Percentiles rank a stretch among this genome's conserved stretches.
These are phyloP conservation scores for Schizophyllum amplum DNA, from an alignment of 1,284 basidiomycete species.

Conservation along the genomic window DNA sequence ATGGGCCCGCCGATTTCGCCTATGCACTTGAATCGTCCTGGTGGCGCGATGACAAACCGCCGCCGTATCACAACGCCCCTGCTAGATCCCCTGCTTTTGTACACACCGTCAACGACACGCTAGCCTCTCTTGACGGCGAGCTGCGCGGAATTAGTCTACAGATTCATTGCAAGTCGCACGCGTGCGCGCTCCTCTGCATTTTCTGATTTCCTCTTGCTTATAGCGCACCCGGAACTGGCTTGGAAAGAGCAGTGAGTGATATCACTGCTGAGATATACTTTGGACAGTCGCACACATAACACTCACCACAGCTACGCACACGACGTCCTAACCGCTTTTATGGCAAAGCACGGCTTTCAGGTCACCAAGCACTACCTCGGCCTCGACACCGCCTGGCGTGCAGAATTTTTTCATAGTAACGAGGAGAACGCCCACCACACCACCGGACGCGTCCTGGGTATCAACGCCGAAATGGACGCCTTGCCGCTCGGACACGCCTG, in stretches of 20 bases:
- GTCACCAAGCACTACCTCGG: slow-evolving; percentile 55
- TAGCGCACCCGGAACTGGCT: slow-evolving; percentile 49
- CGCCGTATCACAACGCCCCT: slow-evolving; percentile 29
- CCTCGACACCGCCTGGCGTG: slow-evolving; percentile 73
- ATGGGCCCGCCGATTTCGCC: slow-evolving; percentile 24
- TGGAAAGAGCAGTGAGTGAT: slow-evolving; percentile 48
- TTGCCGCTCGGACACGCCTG: slow-evolving; percentile 58
- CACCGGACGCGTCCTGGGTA: slow-evolving; percentile 56
- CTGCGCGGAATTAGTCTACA: slow-evolving; percentile 47
- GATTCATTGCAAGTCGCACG: slow-evolving; percentile 45
- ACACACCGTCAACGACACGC: slow-evolving; percentile 30
- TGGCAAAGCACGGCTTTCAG: slow-evolving; percentile 51
- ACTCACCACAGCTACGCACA: slow-evolving; percentile 42
- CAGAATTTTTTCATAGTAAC: too few species aligned
- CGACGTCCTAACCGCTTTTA: slow-evolving; percentile 45
- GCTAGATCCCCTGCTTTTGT: slow-evolving; percentile 16
- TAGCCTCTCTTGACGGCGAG: slow-evolving; percentile 37
- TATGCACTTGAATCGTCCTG: slow-evolving; percentile 19
- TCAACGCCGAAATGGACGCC: slow-evolving; percentile 56
- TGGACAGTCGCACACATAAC: slow-evolving; percentile 3
- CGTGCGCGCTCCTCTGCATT: background rate
- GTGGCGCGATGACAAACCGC: slow-evolving; percentile 22
- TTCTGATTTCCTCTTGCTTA: slow-evolving; percentile 5
- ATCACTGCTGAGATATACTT: slow-evolving; percentile 2
- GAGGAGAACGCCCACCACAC: slow-evolving; percentile 36